A percentile compares a stretch with the other conserved stretches of the same genome.
phyloP scores from a whole-genome alignment of 192 early-diverging fungal genomes.

The Ambispora gerdemannii region DNA sequence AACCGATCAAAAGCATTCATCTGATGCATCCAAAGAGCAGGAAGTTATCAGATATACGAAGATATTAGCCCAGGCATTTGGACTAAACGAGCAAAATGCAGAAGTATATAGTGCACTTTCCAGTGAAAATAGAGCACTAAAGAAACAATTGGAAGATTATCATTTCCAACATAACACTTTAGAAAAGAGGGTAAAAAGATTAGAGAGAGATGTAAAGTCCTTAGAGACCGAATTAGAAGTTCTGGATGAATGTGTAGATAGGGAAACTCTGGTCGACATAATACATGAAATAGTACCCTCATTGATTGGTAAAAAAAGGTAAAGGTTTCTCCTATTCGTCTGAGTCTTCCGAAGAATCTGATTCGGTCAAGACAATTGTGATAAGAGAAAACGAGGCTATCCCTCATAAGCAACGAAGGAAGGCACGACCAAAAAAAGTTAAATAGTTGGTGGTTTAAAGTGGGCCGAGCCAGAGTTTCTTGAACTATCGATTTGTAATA shows the following conservation, averaged over 20 bases:
- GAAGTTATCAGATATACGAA: background rate
- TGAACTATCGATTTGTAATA: no score
- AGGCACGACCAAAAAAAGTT: background rate
- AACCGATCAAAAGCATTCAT: background rate
- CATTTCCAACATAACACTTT: background rate
- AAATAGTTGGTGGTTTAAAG: no score
- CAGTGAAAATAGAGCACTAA: background rate
- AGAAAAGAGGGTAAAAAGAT: slow-evolving; percentile 5
- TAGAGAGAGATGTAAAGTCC: background rate
- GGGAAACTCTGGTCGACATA: background rate
- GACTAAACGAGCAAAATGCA: background rate
- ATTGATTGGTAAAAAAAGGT: background rate
- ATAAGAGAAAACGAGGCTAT: slow-evolving; percentile 3
- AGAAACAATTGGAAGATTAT: background rate
- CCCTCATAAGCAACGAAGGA: slow-evolving; percentile 8
- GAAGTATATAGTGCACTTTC: background rate
- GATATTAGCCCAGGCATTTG: background rate
- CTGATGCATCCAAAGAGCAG: background rate
- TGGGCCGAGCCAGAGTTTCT: no score
- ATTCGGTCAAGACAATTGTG: background rate
- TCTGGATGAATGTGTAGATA: background rate
- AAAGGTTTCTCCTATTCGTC: background rate
- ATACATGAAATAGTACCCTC: slow-evolving; percentile 1
- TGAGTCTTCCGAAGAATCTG: background rate
- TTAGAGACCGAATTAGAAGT: background rate